phyloP scores from a whole-genome alignment of 345 rosid species.

The Eucalyptus viminalis region DNA sequence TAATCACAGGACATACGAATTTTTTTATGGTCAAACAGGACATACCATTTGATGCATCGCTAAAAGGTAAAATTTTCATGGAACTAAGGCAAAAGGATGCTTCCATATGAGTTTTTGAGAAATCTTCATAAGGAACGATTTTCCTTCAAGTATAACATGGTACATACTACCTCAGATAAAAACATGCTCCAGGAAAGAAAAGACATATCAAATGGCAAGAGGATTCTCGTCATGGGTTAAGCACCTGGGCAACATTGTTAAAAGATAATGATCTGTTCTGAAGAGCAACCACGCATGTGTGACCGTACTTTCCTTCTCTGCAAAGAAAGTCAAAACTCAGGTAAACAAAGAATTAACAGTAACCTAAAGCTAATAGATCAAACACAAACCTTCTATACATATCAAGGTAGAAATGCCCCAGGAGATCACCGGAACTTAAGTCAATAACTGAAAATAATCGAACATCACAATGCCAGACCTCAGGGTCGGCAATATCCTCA shows the following conservation, averaged over 20 bases:
- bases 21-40: neutral
- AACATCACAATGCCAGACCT: conserved; percentile 75
- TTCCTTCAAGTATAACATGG: neutral
- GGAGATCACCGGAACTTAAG: conserved; percentile 61
- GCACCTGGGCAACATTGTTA: conserved; percentile 57
- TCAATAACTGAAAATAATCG: conserved; percentile 64
- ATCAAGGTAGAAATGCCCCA: conserved; percentile 93
- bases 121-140: neutral
- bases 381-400: conserved; percentile 49
- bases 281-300: conserved; percentile 76
- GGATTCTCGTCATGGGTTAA: neutral
- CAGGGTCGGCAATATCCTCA: conserved; percentile 55
- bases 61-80: neutral
- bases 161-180: neutral
- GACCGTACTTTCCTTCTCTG: conserved; percentile 86
- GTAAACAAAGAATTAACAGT: neutral
- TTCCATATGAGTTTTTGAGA: neutral
- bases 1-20: neutral
- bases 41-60: neutral
- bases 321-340: conserved; percentile 1
- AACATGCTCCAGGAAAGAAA: neutral
- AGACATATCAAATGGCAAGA: neutral
- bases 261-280: conserved; percentile 62
- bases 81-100: neutral
- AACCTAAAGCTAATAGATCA: neutral